Evolutionary conservation across 2,329 filamentous ascomycete species (phyloP).

Genomic region (Neofusicoccum umdonicola): DNA sequence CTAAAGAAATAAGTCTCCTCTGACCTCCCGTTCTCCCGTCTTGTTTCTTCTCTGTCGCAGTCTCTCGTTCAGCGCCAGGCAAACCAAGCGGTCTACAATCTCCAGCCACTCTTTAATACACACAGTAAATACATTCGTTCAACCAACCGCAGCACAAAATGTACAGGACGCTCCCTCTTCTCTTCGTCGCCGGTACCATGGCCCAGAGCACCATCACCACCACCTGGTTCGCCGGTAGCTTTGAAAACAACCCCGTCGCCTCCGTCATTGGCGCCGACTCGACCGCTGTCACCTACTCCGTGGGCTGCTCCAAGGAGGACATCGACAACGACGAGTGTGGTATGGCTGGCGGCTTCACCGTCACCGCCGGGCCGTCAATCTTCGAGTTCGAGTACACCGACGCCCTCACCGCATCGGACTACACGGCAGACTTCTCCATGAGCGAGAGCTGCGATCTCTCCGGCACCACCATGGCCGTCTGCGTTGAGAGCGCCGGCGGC

Average conservation of each 20-base stretch:
- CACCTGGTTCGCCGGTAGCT: not conserved
- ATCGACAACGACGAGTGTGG: constrained; percentile 19
- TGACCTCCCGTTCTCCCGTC: not conserved
- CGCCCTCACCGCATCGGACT: constrained; percentile 6
- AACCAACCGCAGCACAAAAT: not conserved
- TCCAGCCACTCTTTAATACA: not conserved
- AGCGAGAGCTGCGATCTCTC: constrained; percentile 24
- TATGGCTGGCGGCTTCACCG: not conserved
- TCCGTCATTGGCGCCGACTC: constrained; percentile 12
- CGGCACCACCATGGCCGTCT: constrained; percentile 21
- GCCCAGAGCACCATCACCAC: constrained; percentile 14
- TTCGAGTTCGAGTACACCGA: constrained; percentile 8
- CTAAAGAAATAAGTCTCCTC: not conserved
- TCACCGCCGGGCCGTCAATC: not conserved
- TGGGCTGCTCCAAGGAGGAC: constrained; percentile 19
- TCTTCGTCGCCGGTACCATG: constrained; percentile 1
- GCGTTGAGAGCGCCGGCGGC: constrained; percentile 26
- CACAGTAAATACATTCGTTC: not conserved
- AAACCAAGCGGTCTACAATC: not conserved
- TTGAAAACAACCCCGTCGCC: constrained; percentile 1
- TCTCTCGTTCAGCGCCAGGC: not conserved
- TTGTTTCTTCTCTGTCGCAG: not conserved
- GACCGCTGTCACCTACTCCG: constrained; percentile 18
- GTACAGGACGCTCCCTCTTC: not conserved
- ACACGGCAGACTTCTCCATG: constrained; percentile 22